phyloP scores from a whole-genome alignment of 2,329 filamentous ascomycete species.

The Cladosporium sp. region DNA sequence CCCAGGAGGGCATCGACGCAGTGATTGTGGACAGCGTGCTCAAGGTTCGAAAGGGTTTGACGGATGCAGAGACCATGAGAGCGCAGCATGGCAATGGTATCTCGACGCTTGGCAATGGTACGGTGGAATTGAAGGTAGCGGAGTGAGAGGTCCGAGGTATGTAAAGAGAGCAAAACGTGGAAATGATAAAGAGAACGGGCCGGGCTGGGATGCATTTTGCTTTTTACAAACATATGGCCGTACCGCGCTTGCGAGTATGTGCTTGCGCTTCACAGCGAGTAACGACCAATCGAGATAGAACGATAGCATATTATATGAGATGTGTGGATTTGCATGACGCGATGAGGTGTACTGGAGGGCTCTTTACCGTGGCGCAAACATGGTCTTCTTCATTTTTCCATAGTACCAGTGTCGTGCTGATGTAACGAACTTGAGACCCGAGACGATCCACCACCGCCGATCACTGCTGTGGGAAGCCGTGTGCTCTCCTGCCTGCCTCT shows the following conservation, averaged over 20 bases:
- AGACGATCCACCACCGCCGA: neutral
- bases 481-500: neutral
- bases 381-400: neutral
- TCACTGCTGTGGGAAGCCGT: neutral
- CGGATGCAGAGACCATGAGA: conserved; percentile 42
- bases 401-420: neutral
- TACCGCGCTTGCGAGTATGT: neutral
- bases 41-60: conserved; percentile 87
- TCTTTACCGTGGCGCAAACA: neutral
- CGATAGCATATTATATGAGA: neutral
- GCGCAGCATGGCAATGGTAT: conserved; percentile 13
- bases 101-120: neutral
- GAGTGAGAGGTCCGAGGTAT: neutral
- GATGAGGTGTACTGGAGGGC: neutral
- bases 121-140: conserved; percentile 3
- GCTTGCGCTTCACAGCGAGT: neutral
- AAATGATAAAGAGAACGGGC: neutral
- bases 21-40: conserved; percentile 96
- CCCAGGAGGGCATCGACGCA: conserved; percentile 92
- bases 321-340: neutral
- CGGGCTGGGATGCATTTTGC: neutral
- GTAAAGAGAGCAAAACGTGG: neutral
- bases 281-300: neutral
- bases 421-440: no score
- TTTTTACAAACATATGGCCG: neutral